Evolutionary conservation across 306 rosid genomes (phyloP), one percentile per base, ranked within the genome.

Genomic region (Casuarina cunninghamiana): DNA sequence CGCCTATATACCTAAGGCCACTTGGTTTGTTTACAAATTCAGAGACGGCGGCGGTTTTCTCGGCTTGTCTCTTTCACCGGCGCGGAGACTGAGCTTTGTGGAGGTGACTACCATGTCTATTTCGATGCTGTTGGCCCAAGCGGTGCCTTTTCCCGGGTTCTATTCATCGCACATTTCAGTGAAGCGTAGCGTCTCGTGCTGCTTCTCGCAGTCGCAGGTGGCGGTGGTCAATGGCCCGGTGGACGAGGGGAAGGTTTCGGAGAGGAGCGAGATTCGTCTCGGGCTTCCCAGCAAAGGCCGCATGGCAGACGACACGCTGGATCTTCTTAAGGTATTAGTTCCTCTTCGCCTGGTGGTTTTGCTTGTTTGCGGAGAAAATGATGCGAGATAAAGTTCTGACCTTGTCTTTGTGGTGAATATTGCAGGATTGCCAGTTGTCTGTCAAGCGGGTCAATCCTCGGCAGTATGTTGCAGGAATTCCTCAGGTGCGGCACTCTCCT

Each of bases 281-380:
- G 98, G 98, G 1, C 69, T 94, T 10, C 98, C 98, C 3, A 90
- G 97, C 81, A 94, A 94, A 83, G 98, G 97, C 72, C 96, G 97
- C 53, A 89, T 94, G 97, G 88, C 96, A 17, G 15, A 90, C 12
- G 97, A 92, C 62, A 90, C 98, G 9, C 92, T 89, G 21, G 93
- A 94, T 17, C 97, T 94, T 68, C 97, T 94, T 74, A 92, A 88
- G 90, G 97, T 91, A 48, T 49, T 8, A 61, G 32, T 41, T 75
- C 63, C 49, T 38, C 13, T 17, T 12, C 6, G 53, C n/a, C 2
- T 21, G 1, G 10, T 43, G 8, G 39, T 26, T 13, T 42, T 79
- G 43, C n/a, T 32, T 67, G 61, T 54, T 60, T 32, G 39, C 63
- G 5, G 39, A 73, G 77, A 74, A 58, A 80, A 12, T 43, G 75